Conservation (phyloP, 2,329 filamentous ascomycete genomes). For the Ilyonectria destructans region DNA sequence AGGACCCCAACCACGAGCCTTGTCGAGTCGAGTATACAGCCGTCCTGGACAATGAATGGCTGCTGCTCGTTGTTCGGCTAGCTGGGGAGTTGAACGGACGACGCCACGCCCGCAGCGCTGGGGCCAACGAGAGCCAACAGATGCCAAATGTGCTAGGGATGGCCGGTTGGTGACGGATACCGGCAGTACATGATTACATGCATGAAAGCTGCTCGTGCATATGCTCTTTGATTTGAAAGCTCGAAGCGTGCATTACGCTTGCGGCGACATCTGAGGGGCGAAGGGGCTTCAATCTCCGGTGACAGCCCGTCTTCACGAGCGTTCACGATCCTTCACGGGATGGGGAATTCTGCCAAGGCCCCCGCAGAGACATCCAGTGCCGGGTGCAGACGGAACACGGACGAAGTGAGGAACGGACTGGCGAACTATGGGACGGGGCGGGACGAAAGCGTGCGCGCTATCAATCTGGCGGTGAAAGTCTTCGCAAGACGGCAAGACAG, state of each 20-base stretch:
- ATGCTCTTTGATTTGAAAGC: slow-evolving; percentile 5
- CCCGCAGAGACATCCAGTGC: slow-evolving; percentile 3
- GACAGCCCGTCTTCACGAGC: neutral
- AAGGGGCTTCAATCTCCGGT: neutral
- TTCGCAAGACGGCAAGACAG: neutral
- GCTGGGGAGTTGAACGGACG: slow-evolving; percentile 12
- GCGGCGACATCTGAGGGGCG: neutral
- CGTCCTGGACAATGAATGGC: slow-evolving; percentile 27
- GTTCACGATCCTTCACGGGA: neutral
- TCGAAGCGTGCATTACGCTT: neutral
- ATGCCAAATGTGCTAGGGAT: slow-evolving; percentile 13
- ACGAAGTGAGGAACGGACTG: slow-evolving; percentile 20
- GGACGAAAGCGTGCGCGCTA: slow-evolving; percentile 21
- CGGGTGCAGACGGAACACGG: slow-evolving; percentile 16
- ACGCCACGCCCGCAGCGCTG: slow-evolving; percentile 29
- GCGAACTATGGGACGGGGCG: slow-evolving; percentile 25
- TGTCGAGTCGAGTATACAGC: neutral
- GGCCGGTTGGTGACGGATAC: slow-evolving; percentile 27
- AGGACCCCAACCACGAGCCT: neutral
- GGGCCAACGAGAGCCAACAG: slow-evolving; percentile 32
- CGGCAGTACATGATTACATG: slow-evolving; percentile 26
- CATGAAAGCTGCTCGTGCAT: slow-evolving; percentile 9
- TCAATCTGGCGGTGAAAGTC: slow-evolving; percentile 30
- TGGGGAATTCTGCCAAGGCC: slow-evolving; percentile 8
- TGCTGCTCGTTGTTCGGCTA: slow-evolving; percentile 1